These are phyloP conservation scores for Clonostachys chloroleuca DNA, from an alignment of 2,329 filamentous ascomycete species.

Conservation along the genomic window DNA sequence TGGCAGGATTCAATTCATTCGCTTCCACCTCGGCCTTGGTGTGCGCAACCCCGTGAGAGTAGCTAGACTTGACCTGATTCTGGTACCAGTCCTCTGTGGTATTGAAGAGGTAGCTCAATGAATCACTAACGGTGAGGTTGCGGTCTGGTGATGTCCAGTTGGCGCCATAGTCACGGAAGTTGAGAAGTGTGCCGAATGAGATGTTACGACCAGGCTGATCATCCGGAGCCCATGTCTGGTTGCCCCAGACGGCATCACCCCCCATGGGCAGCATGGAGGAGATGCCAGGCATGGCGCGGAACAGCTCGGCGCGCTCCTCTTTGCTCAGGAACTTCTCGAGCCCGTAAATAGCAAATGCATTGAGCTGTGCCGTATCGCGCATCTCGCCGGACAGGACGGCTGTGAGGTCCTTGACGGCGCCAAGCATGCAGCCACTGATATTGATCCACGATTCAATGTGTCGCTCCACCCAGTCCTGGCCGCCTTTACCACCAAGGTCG, in stretches of 20 bases:
- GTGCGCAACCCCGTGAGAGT: constrained; percentile 85
- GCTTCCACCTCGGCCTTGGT: constrained; percentile 75
- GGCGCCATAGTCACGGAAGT: constrained; percentile 64
- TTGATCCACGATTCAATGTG: constrained; percentile 97
- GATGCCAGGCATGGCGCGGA: constrained; percentile 94
- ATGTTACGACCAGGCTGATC: constrained; percentile 69
- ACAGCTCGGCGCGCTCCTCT: constrained; percentile 87
- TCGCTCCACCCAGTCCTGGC: constrained; percentile 82
- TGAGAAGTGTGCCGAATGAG: constrained; percentile 78
- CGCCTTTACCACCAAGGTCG: constrained; percentile 73
- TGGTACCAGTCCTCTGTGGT: constrained; percentile 84
- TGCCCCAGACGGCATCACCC: constrained; percentile 93
- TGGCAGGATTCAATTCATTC: constrained; percentile 71
- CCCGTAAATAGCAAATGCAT: constrained; percentile 93
- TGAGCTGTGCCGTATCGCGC: constrained; percentile 96
- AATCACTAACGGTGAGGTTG: constrained; percentile 79
- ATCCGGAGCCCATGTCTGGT: constrained; percentile 81
- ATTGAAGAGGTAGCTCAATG: constrained; percentile 72
- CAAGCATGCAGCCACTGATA: constrained; percentile 96
- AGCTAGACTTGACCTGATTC: constrained; percentile 66
- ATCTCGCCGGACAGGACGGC: constrained; percentile 94
- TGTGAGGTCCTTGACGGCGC: constrained; percentile 84
- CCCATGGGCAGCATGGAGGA: constrained; percentile 96
- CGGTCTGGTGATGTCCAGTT: constrained; percentile 60
- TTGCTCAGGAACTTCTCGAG: constrained; percentile 92